phyloP scores from a whole-genome alignment of 768 basidiomycete genomes.

The Serendipita sp. region DNA sequence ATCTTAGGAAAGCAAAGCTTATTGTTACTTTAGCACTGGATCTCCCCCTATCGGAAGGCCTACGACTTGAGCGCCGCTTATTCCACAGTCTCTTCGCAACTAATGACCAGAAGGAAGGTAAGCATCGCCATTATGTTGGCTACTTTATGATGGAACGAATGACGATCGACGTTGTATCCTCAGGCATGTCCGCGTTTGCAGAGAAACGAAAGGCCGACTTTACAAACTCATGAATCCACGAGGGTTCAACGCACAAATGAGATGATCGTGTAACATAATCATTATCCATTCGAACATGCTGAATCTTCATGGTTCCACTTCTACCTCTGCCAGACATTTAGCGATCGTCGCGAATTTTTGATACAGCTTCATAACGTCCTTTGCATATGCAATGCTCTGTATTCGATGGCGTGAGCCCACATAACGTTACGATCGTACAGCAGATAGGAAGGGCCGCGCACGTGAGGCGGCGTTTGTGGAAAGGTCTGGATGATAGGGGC shows the following conservation, averaged over 20 bases:
- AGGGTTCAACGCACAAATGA: neutral
- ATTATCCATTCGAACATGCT: neutral
- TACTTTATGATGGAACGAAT: neutral
- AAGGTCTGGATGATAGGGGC: too few species aligned
- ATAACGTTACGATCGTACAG: neutral
- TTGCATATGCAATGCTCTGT: neutral
- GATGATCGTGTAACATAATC: neutral
- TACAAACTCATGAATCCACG: conserved; percentile 33
- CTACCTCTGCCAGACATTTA: conserved; percentile 3
- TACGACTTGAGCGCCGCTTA: conserved; percentile 72
- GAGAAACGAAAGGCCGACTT: conserved; percentile 86
- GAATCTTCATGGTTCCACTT: neutral
- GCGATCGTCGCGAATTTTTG: neutral
- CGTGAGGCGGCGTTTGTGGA: too few species aligned
- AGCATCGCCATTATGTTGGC: conserved; percentile 16
- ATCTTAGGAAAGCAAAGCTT: neutral
- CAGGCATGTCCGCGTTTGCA: conserved; percentile 88
- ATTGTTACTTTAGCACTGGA: conserved; percentile 47
- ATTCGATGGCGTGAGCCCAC: neutral
- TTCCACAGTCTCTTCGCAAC: conserved; percentile 92
- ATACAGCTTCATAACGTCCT: conserved; percentile 5
- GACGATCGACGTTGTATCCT: conserved; percentile 8
- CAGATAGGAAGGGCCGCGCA: neutral
- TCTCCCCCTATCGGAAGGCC: conserved; percentile 59
- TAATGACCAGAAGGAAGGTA: conserved; percentile 87